Evolutionary conservation across 2,329 filamentous ascomycete species (phyloP), one percentile per base, ranked within the genome.

Genomic region (Fusarium equiseti): DNA sequence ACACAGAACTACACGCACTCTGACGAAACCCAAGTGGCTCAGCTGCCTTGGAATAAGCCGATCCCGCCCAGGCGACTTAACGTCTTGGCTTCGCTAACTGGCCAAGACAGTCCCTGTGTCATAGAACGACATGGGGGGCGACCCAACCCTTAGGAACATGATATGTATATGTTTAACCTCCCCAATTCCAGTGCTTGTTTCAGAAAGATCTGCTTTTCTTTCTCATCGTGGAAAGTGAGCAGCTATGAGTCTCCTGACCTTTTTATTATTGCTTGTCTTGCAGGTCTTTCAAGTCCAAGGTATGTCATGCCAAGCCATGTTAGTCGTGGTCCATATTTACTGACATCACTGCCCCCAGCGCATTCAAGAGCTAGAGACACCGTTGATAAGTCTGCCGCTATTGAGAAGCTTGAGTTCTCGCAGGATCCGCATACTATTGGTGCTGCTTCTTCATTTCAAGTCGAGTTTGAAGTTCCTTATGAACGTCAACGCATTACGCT

Each of bases 21-120:
- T 52, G 32, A 70, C 68, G 67, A 68, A 27, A 20, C 59, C 27
- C 22, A 44, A 55, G 68, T 71, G 67, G 67, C 68, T 70, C 32
- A 71, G 67, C 67, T 52, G 18, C 48, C 63, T 57, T 71, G 67
- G 53, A 70, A 55, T 12, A 68, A 53, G 68, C 45, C 51, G 35
- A 50, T 45, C 22, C 38, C 31, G 67, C 50, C 63, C 15, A 57
- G 57, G 13, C 32, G 38, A 35, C 40, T 38, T 20, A 44, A 11
- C 35, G 43, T 18, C 58, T 71, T 66, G 62, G 61, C 62, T 59
- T 59, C 24, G 31, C 62, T 65, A 65, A 59, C 40, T 51, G 60
- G 62, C 60, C 62, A 59, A 65, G 62, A 42, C 26, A 31, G 13
- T 66, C 22, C 61, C 60, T 11, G 45, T 65, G 62, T 65, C 62